Evolutionary conservation across 2,329 filamentous ascomycete species (phyloP), one percentile per base, ranked within the genome.

Genomic region (Macrophomina phaseolina): DNA sequence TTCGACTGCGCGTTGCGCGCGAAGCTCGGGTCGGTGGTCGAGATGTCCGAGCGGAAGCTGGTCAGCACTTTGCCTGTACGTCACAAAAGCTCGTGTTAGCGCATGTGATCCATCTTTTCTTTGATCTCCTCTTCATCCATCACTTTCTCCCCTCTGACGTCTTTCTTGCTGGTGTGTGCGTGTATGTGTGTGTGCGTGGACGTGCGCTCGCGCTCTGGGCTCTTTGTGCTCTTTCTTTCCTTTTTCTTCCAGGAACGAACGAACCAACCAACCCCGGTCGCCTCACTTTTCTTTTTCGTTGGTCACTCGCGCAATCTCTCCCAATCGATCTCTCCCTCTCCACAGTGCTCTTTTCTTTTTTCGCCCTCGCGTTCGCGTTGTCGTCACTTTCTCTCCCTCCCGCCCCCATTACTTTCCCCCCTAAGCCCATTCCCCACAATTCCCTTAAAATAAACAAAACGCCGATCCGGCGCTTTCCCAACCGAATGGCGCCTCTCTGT

Each of bases 21-120:
- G n/a, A 62, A 62, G 58, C 45, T 62, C 58, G 58, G 58, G 45
- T 62, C 58, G 30, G 58, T 38, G 30, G 42, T 49, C 42, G 58
- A 23, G 45, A 49, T 49, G 58, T 49, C 58, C 42, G 58, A 36
- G 58, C 58, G 58, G 45, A 62, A 48, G 32, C 58, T 62, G 58
- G 58, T 49, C 58, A 51, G n/a, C 16, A 62, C 58, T 40, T 28
- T 49, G 16, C 58, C 58, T 62, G 8, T 28, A 40, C 53, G 32
- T 48, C 58, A 45, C 32, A 38, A 28, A 38, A 34, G 52, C 8
- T n/a, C 45, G 58, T 49, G 30, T 62, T 49, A 62, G 61, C 61
- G 23, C 30, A 46, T 23, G 38, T 34, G 23, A 45, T 45, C 28
- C 14, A 16, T 23, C n/a, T 62, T 49, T 23, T 49, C 36, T 34